Evolutionary conservation across 768 basidiomycete genomes (phyloP), one percentile per base, ranked within the genome.

Genomic region (Melanogaster broomeanus): DNA sequence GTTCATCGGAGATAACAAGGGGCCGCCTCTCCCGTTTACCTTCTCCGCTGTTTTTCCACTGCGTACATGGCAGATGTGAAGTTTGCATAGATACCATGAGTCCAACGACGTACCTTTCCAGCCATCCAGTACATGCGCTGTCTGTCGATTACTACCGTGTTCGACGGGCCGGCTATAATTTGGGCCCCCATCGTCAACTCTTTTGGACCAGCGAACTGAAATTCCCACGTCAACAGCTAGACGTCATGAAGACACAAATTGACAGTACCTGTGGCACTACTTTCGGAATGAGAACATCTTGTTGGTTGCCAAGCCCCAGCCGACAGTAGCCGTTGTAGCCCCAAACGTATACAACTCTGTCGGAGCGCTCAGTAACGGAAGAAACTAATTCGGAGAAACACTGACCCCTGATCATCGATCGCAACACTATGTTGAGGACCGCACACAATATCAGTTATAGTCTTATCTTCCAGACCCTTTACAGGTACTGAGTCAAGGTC

Each of bases 11-110:
- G 4, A 13, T 35, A 31, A 35, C 13, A 33, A n/a, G n/a, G 39
- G 10, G 16, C 39, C 31, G 13, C 28, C 12, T 12, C 24, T 27
- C 31, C 15, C 8, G 19, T 59, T 46, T 60, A 82, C 93, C 95
- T 69, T 97, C 95, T 11, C 95, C 95, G 6, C 92, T 93, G 57
- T 86, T 90, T 70, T 98, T 98, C 90, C 91, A 98, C 83, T 93
- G 67, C 35, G 62, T 61, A 38, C 48, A 25, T 48, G 24, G 19
- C 48, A 38, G 31, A 16, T 41, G 39, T 52, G 49, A 46, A 30
- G 18, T n/a, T 44, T 45, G 50, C 18, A 5, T 35, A 19, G 22
- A 50, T 28, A n/a, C 33, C 30, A 4, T 47, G 27, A 35, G 45
- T 47, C 33, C 45, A 24, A 49, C 6, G 28, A 45, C 65, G 60